phyloP scores from a whole-genome alignment of 1,284 basidiomycete species.

The Irpex lacteus region DNA sequence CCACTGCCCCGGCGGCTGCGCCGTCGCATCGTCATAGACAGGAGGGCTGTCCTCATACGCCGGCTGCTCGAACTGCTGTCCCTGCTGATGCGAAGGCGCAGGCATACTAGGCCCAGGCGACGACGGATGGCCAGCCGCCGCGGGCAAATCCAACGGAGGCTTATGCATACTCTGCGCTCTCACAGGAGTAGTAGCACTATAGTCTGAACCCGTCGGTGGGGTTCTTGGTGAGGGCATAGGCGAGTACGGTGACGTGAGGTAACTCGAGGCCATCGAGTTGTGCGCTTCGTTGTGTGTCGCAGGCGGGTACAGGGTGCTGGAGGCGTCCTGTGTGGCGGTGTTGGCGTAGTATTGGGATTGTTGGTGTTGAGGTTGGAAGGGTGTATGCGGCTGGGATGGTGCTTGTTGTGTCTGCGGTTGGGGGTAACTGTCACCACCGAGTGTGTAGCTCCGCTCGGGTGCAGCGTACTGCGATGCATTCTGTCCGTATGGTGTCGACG shows the following conservation, averaged over 20 bases:
- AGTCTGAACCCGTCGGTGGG: conserved; percentile 4
- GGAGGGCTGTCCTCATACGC: conserved; percentile 57
- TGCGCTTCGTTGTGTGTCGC: conserved; percentile 19
- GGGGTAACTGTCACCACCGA: conserved; percentile 53
- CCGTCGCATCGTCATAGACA: conserved; percentile 54
- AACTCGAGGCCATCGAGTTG: conserved; percentile 18
- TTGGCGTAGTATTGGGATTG: conserved; percentile 32
- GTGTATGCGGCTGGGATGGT: neutral
- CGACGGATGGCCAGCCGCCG: conserved; percentile 14
- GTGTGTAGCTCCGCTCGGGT: conserved; percentile 52
- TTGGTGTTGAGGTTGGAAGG: neutral
- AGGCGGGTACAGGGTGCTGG: neutral
- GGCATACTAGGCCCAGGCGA: conserved; percentile 6
- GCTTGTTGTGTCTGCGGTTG: neutral
- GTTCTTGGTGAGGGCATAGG: conserved; percentile 16
- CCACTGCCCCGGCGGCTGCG: conserved; percentile 50
- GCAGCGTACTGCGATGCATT: conserved; percentile 5
- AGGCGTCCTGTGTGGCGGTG: conserved; percentile 6
- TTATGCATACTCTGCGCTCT: conserved; percentile 15
- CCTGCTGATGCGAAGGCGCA: conserved; percentile 15
- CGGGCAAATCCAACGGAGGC: conserved; percentile 10
- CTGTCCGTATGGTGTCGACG: conserved; percentile 19
- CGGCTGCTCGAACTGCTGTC: conserved; percentile 5
- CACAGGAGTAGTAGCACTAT: neutral
- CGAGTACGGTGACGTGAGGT: conserved; percentile 19